These are phyloP conservation scores for Cercophora sp. DNA, from an alignment of 495 filamentous ascomycete species.

Conservation along the genomic window DNA sequence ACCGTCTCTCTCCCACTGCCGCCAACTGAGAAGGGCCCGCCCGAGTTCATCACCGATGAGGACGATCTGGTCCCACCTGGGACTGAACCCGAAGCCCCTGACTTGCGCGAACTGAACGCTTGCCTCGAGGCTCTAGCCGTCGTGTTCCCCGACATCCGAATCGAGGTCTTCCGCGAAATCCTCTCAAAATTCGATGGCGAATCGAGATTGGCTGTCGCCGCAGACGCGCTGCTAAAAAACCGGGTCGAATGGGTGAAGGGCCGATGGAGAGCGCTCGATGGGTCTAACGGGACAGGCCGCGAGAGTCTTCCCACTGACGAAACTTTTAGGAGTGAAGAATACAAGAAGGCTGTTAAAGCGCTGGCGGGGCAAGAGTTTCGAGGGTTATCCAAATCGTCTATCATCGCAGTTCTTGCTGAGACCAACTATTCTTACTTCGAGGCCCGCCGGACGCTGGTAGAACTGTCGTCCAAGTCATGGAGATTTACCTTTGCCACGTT, in stretches of 20 bases:
- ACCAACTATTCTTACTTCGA: constrained; percentile 80
- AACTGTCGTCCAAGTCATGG: constrained; percentile 80
- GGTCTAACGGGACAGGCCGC: constrained; percentile 15
- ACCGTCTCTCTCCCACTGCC: constrained; percentile 5
- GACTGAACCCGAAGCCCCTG: constrained; percentile 46
- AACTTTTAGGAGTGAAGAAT: constrained; percentile 66
- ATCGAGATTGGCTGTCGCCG: constrained; percentile 78
- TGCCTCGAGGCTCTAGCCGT: constrained; percentile 65
- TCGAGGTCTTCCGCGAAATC: constrained; percentile 92
- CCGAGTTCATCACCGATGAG: constrained; percentile 45
- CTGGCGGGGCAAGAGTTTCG: constrained; percentile 74
- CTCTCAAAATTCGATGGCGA: constrained; percentile 74
- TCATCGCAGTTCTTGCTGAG: constrained; percentile 87
- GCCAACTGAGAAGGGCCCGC: constrained; percentile 1
- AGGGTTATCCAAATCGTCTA: constrained; percentile 68
- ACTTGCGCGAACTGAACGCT: constrained; percentile 69
- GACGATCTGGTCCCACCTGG: constrained; percentile 37
- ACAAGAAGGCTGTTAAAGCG: constrained; percentile 65
- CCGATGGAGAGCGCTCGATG: constrained; percentile 56
- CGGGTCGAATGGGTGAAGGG: constrained; percentile 71
- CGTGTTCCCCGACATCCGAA: constrained; percentile 81
- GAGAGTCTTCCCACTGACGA: constrained; percentile 60
- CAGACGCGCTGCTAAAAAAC: constrained; percentile 77
- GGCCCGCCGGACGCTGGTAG: constrained; percentile 69
- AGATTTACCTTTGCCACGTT: constrained; percentile 73